Evolutionary conservation across 352 stramenopile genomes (phyloP), one percentile per base, ranked within the genome.

Genomic region (Phytophthora meadii): DNA sequence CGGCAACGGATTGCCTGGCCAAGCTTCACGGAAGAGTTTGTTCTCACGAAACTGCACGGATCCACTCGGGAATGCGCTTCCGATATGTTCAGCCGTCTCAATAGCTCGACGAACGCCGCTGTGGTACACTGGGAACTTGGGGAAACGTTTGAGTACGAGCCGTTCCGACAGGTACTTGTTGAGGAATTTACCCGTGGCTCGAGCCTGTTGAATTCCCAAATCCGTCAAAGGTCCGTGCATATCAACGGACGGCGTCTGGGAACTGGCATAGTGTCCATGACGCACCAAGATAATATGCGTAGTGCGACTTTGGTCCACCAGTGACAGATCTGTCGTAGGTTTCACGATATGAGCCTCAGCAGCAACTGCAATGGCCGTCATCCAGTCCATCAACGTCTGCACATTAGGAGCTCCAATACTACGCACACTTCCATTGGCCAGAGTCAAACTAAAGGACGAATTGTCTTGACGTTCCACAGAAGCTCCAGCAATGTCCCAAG

Each of bases 341-440:
- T 77, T 51, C 8, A 90, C 65, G 11, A 81, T 63, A 12, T 58
- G 30, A 11, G 81, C 79, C 19, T 79, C 65, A 1, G 81, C 65
- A 24, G 79, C 76, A 15, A 92, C 59, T 0, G 79, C 65, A 71
- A 92, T 80, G 11, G 83, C 79, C 19, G 83, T 92, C 72, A 92
- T 84, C 83, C 83, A 92, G 70, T 92, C 81, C 72, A 92, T 84
- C 15, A 89, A 65, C 27, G 69, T 69, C 65, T 92, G 83, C 17
- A 90, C 76, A 59, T 67, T 74, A 0, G 79, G 68, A 11, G 81
- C 77, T 1, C 65, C 72, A n/a, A 92, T 64, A 54, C 71, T 59
- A 15, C 83, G 77, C 34, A 60, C 54, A 27, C 61, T 68, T 8
- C 62, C 67, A 37, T 69, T 74, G 28, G 72, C 68, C 12, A 81